Evolutionary conservation across 805 yeast species (phyloP).

Genomic region (Sugiyamaella chiloensis): DNA sequence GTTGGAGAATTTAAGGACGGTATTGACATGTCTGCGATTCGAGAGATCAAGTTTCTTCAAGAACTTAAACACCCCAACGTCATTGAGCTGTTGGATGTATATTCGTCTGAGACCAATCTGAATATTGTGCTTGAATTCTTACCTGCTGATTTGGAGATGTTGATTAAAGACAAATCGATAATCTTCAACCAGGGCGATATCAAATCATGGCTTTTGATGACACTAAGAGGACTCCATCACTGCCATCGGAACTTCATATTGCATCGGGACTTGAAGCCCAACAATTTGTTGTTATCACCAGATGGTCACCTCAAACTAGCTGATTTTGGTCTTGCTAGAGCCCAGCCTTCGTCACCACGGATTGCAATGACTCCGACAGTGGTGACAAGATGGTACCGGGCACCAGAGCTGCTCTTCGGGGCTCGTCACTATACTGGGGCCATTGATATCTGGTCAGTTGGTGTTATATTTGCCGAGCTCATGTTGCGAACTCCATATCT

Average conservation of each 20-base stretch:
- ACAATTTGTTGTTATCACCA: conserved; percentile 81
- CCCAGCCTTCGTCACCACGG: conserved; percentile 61
- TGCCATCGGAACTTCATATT: conserved; percentile 88
- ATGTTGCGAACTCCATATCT: conserved; percentile 93
- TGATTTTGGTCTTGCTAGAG: conserved; percentile 94
- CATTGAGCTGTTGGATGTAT: conserved; percentile 86
- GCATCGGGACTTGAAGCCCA: conserved; percentile 93
- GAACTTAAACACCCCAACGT: conserved; percentile 77
- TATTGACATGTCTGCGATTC: conserved; percentile 92
- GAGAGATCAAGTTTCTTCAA: conserved; percentile 86
- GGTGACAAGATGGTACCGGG: conserved; percentile 96
- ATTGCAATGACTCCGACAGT: conserved; percentile 84
- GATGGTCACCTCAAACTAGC: conserved; percentile 88
- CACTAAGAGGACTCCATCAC: conserved; percentile 89
- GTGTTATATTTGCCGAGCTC: conserved; percentile 91
- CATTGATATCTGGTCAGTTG: conserved; percentile 94
- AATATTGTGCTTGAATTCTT: conserved; percentile 90
- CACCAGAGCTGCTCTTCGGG: conserved; percentile 90
- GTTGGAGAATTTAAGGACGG: conserved; percentile 95
- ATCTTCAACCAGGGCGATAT: conserved; percentile 83
- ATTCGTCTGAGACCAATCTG: conserved; percentile 58
- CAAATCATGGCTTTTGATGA: conserved; percentile 93
- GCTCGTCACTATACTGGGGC: conserved; percentile 86
- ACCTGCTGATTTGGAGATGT: conserved; percentile 86
- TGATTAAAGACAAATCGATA: conserved; percentile 74